phyloP scores from a whole-genome alignment of 371 early-diverging fungal species.

The Mortierella sp. region DNA sequence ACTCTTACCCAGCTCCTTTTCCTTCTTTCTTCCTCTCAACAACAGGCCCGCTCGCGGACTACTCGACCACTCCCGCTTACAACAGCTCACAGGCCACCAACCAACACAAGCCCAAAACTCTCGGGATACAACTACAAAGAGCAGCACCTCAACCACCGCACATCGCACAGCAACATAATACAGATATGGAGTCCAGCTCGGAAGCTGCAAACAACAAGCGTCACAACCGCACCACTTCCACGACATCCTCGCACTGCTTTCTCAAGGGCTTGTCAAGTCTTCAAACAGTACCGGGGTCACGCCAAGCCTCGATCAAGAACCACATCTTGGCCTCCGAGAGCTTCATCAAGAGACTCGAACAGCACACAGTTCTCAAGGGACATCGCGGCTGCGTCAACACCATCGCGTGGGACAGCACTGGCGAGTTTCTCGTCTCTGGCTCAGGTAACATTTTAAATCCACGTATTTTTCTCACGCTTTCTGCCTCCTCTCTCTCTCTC shows the following conservation, averaged over 20 bases:
- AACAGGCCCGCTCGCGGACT: neutral
- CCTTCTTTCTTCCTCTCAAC: neutral
- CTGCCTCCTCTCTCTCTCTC: neutral
- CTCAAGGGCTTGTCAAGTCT: conserved; percentile 18
- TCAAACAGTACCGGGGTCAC: conserved; percentile 21
- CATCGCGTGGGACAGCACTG: conserved; percentile 45
- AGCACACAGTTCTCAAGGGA: conserved; percentile 60
- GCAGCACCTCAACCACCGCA: neutral
- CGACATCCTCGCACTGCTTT: neutral
- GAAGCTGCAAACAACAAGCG: neutral
- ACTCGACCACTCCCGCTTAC: neutral
- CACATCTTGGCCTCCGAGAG: conserved; percentile 28
- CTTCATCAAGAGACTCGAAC: conserved; percentile 42
- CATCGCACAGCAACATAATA: neutral
- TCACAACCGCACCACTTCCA: neutral
- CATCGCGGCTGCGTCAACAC: conserved; percentile 89
- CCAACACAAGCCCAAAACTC: neutral
- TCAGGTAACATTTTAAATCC: conserved; percentile 40
- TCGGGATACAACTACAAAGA: neutral
- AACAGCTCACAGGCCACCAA: neutral
- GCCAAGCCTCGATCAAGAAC: conserved; percentile 25
- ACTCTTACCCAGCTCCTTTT: neutral
- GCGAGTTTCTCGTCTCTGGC: conserved; percentile 55
- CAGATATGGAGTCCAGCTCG: neutral
- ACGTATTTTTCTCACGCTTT: conserved; percentile 47